Percentiles rank a stretch among this genome's conserved stretches.
Conservation (phyloP, 345 rosid genomes). For the Trapa bicornis region DNA sequence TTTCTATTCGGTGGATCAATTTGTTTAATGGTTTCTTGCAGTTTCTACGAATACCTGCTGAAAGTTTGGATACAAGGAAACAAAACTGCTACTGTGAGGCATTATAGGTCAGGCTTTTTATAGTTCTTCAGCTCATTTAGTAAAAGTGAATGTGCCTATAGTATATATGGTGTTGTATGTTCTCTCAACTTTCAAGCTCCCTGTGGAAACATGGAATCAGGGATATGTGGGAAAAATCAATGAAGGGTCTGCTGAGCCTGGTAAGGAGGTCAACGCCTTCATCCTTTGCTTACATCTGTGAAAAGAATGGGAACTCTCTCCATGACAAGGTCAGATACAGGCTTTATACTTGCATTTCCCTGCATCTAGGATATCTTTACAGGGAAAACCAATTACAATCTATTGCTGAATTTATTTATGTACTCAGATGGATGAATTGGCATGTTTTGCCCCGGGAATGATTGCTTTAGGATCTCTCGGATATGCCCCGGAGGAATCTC, state of each 20-base stretch:
- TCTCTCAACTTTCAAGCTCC: not conserved
- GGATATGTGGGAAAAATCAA: conserved; percentile 99
- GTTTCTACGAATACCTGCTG: conserved; percentile 96
- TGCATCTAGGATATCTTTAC: conserved; percentile 5
- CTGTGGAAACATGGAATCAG: conserved; percentile 24
- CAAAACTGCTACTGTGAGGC: conserved; percentile 61
- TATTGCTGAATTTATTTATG: not conserved
- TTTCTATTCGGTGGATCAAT: not conserved
- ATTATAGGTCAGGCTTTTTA: conserved; percentile 45
- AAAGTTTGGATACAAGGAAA: conserved; percentile 97
- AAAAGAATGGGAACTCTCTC: conserved; percentile 56
- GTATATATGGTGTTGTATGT: not conserved
- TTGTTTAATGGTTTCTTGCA: conserved; percentile 19
- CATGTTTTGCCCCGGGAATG: conserved; percentile 99
- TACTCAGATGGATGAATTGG: conserved; percentile 94
- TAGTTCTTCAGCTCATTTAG: conserved; percentile 1
- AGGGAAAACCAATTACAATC: not conserved
- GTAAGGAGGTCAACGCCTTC: conserved; percentile 74
- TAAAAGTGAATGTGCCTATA: not conserved
- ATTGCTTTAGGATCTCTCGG: conserved; percentile 89
- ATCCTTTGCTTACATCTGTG: conserved; percentile 76
- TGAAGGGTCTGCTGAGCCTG: conserved; percentile 81
- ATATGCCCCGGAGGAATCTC: conserved; percentile 62
- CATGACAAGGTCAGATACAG: conserved; percentile 53
- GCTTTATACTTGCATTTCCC: not conserved